Evolutionary conservation across 208 protist genomes (phyloP).

Genomic region (Trichomonas gallinae): DNA sequence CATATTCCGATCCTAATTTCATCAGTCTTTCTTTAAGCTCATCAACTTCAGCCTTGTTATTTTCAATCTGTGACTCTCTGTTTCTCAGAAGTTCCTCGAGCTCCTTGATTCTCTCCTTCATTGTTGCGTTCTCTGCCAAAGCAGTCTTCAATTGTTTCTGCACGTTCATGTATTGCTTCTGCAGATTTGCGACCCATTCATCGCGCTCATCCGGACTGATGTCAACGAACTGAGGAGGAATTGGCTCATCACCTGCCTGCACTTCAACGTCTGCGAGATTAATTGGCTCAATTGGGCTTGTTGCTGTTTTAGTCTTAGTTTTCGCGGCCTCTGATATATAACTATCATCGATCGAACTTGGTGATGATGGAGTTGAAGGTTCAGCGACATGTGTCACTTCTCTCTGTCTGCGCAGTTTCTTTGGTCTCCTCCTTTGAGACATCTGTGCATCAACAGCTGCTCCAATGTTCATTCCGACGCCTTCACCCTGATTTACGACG

Average conservation of each 20-base stretch:
- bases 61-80: no score
- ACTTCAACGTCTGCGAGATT: not conserved
- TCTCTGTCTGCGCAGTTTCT: not conserved
- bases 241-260: not conserved
- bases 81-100: no score
- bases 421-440: no score
- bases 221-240: not conserved
- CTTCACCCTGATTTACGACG: not conserved
- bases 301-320: not conserved
- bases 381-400: not conserved
- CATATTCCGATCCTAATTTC: not conserved
- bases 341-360: not conserved
- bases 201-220: not conserved
- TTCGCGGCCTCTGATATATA: not conserved
- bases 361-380: not conserved
- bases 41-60: not conserved
- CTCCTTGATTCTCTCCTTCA: no score
- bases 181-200: not conserved
- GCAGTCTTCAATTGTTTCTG: not conserved
- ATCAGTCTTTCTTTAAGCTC: not conserved
- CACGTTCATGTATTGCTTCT: not conserved
- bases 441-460: not conserved
- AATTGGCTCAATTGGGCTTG: not conserved
- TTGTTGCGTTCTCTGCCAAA: no score
- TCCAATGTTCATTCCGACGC: not conserved